Evolutionary conservation across 106 monocot species (phyloP), one percentile per base, ranked within the genome.

Genomic region (Gastrodia elata): DNA sequence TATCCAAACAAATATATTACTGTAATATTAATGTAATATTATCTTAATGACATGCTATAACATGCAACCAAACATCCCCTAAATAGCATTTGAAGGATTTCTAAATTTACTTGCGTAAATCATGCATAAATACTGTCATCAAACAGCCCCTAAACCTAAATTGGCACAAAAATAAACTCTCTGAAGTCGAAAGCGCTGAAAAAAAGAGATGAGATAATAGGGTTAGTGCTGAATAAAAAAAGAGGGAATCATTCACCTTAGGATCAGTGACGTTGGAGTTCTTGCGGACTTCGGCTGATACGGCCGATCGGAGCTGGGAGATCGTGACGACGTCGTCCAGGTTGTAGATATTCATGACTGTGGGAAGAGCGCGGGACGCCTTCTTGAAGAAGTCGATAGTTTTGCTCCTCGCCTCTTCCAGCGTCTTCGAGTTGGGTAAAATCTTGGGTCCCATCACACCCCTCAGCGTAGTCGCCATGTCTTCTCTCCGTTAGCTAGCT

Each of bases 321-420:
- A 88, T 52, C 72, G 92, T 97, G 76, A 85, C 92, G 81, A 93
- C 82, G 36, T 97, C 92, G 59, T 88, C 42, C 78, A 97, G 83
- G 52, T 77, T 88, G 83, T 97, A 97, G 76, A 97, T 93, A 32
- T 91, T 74, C 84, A 93, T 93, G 38, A 97, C 69, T 26, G 78
- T 39, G 11, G 93, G 93, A 42, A 97, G 82, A 9, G 93, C 80
- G 39, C 97, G 92, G 78, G 93, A 97, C 16, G 93, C 88, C 77
- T 61, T 34, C 93, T 73, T 93, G 86, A 97, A 97, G 86, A 97
- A 93, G 5, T 93, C 90, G 76, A 97, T 76, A 36, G 81, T 83
- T 9, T 80, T 77, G 10, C 76, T 76, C 64, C 93, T 80, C 39
- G 97, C 93, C 83, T 97, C 93, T 80, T 81, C 92, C 71, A 93